These are phyloP conservation scores for Cnidoscolus chayamansa DNA, from an alignment of 441 rosid genomes.

Conservation along the genomic window DNA sequence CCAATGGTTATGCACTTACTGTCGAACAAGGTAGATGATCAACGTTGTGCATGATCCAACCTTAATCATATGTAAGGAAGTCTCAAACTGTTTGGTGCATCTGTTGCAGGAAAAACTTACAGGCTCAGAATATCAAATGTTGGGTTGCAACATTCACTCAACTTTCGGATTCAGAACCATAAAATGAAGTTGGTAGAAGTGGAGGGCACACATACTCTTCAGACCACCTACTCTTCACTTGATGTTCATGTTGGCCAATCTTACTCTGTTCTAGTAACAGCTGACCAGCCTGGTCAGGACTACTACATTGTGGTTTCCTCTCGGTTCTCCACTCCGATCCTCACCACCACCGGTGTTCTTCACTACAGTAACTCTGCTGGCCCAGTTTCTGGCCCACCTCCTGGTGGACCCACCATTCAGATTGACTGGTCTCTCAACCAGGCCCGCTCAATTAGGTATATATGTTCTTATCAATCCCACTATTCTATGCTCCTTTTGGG, in stretches of 20 bases:
- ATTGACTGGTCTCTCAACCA: constrained; percentile 89
- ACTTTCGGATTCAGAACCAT: constrained; percentile 85
- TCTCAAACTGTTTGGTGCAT: not conserved
- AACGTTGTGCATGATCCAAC: no score
- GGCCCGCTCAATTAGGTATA: constrained; percentile 87
- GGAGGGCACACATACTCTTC: constrained; percentile 90
- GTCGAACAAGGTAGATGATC: constrained; percentile 61
- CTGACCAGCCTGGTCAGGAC: constrained; percentile 76
- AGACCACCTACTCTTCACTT: constrained; percentile 60
- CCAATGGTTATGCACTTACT: constrained; percentile 52
- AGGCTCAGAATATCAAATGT: constrained; percentile 88
- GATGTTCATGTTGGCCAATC: constrained; percentile 94
- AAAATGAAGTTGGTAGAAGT: constrained; percentile 80
- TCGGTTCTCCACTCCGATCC: constrained; percentile 55
- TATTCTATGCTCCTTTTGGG: not conserved
- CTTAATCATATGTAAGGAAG: no score
- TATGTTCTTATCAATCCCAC: constrained; percentile 17
- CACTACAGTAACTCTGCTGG: constrained; percentile 74
- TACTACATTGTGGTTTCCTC: constrained; percentile 82
- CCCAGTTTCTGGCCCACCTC: constrained; percentile 61
- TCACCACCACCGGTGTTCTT: constrained; percentile 62
- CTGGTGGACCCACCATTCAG: constrained; percentile 76
- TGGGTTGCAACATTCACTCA: constrained; percentile 67
- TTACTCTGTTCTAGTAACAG: constrained; percentile 70
- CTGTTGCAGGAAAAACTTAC: constrained; percentile 65